Evolutionary conservation across 2,329 filamentous ascomycete species (phyloP), one percentile per base, ranked within the genome.

Genomic region (Fusarium succisae): DNA sequence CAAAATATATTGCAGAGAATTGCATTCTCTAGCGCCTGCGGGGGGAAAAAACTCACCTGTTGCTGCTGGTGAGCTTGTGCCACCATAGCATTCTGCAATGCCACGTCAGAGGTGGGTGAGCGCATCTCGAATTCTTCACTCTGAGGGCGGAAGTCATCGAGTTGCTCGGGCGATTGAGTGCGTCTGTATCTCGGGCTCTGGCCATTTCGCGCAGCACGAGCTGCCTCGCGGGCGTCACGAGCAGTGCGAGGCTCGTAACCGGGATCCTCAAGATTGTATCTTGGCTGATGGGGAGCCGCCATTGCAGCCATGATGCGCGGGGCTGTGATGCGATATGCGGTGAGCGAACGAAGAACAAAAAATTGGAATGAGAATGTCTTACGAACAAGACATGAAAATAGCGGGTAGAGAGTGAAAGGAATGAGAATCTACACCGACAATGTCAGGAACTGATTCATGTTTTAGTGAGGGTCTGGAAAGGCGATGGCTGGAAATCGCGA

Each of bases 11-110:
- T 69, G 60, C 24, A 41, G 35, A 48, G 8, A 26, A 18, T 45
- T 14, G 20, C 8, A 14, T 48, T 41, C 15, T 55, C 48, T 50
- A 66, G 64, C 56, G 35, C 30, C 26, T 26, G 26, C n/a, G n/a
- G n/a, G n/a, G 38, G 38, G n/a, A 45, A 57, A 26, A 41, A 24
- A 28, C 72, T 55, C 30, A 79, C 77, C 75, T 79, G 74, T 20
- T 78, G 74, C 20, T 75, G 76, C 66, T 75, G 76, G 35, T 78
- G 74, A 73, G 77, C 76, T 53, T 78, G 76, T 68, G 77, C 77
- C 17, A 79, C 66, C 66, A 79, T 78, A 68, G 77, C 77, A 45
- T 79, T 76, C 57, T 79, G 76, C 71, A 79, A 63, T 20, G 75
- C 77, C 70, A 78, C 72, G 69, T 79, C 77, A 60, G 77, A 79